Evolutionary conservation across 2,329 filamentous ascomycete species (phyloP).

Genomic region (Penicillium sp.): DNA sequence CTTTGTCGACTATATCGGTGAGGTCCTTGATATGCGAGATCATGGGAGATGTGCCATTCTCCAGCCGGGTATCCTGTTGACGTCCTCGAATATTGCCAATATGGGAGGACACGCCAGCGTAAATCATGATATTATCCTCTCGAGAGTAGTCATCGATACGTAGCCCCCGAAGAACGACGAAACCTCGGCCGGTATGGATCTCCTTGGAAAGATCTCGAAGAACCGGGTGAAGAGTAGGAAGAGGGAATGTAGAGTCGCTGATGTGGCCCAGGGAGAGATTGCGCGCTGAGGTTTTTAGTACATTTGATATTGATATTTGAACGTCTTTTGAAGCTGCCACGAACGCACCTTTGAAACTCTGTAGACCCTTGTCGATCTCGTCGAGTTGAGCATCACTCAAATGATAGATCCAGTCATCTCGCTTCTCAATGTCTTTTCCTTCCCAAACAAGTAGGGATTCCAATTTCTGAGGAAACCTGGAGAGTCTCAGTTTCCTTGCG

Average conservation of each 20-base stretch:
- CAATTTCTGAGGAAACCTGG: constrained; percentile 40
- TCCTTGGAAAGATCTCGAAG: constrained; percentile 36
- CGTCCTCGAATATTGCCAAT: constrained; percentile 40
- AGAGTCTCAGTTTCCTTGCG: constrained; percentile 20
- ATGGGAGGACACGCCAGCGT: constrained; percentile 44
- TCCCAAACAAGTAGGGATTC: constrained; percentile 49
- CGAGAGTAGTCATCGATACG: constrained; percentile 35
- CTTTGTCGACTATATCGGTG: constrained; percentile 16
- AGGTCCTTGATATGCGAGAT: constrained; percentile 64
- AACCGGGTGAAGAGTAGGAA: constrained; percentile 34
- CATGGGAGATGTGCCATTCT: constrained; percentile 40
- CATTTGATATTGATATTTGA: not conserved
- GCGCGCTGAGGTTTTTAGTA: constrained; percentile 30
- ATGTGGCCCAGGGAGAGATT: constrained; percentile 35
- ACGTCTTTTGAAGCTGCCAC: not conserved
- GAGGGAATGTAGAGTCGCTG: constrained; percentile 44
- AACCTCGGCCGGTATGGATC: constrained; percentile 44
- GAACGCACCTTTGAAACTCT: constrained; percentile 41
- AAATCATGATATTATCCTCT: constrained; percentile 40
- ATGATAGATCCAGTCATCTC: constrained; percentile 37
- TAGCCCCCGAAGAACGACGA: constrained; percentile 46
- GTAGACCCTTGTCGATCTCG: constrained; percentile 46
- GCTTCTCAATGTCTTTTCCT: constrained; percentile 36
- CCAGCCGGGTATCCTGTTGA: constrained; percentile 38
- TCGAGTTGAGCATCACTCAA: constrained; percentile 34